Evolutionary conservation across 305 asterid species (phyloP).

Genomic region (Euphrasia arctica): DNA sequence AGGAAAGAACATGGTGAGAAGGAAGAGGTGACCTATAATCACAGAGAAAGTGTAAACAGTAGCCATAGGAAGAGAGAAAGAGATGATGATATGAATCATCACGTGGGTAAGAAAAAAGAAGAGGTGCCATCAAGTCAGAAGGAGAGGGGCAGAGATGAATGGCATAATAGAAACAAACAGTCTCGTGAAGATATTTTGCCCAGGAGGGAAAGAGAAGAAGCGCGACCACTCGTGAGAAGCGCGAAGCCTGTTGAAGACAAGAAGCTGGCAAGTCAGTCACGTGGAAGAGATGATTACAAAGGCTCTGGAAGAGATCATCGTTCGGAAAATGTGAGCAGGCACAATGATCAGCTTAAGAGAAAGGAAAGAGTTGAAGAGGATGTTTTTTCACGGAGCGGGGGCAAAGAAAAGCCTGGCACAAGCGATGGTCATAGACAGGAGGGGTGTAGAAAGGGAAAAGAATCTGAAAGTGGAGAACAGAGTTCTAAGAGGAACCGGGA

Average conservation of each 20-base stretch:
- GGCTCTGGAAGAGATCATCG: slow-evolving; percentile 67
- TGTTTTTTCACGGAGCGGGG: slow-evolving; percentile 55
- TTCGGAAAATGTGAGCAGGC: slow-evolving; percentile 56
- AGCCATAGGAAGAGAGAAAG: slow-evolving; percentile 77
- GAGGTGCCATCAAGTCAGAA: slow-evolving; percentile 28
- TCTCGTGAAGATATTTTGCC: slow-evolving; percentile 45
- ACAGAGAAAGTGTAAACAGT: slow-evolving; percentile 41
- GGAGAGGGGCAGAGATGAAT: slow-evolving; percentile 64
- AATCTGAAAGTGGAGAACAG: slow-evolving; percentile 44
- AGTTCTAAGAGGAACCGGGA: slow-evolving; percentile 57
- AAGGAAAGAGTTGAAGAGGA: slow-evolving; percentile 73
- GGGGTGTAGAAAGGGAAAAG: slow-evolving; percentile 60
- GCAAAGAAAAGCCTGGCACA: slow-evolving; percentile 55
- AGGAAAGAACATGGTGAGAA: slow-evolving; percentile 66
- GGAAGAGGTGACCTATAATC: slow-evolving; percentile 51
- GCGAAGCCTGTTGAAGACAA: slow-evolving; percentile 68
- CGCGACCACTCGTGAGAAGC: slow-evolving; percentile 47
- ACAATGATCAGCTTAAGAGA: slow-evolving; percentile 57
- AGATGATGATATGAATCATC: slow-evolving; percentile 51
- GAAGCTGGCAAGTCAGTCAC: slow-evolving; percentile 54
- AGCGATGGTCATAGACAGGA: slow-evolving; percentile 71
- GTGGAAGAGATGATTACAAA: slow-evolving; percentile 73
- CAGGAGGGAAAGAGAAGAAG: slow-evolving; percentile 77
- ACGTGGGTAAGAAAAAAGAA: slow-evolving; percentile 60
- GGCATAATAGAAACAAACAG: slow-evolving; percentile 61